These are phyloP conservation scores for Aspergillus spinulosporus DNA, from an alignment of 2,329 filamentous ascomycete species.

Conservation along the genomic window DNA sequence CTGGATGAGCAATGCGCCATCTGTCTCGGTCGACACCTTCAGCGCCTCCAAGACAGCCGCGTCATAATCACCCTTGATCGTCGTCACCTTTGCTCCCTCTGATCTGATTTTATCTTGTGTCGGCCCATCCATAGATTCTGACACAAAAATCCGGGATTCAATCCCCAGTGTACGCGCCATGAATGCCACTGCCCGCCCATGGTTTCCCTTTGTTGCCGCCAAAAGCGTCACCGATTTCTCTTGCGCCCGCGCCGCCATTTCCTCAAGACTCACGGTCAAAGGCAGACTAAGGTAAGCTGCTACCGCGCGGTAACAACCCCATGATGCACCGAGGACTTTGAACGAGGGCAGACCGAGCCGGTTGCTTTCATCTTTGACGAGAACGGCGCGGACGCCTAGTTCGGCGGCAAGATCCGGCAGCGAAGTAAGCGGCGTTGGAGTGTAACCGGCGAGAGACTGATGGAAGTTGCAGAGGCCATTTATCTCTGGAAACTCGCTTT, in stretches of 20 bases:
- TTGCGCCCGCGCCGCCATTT: constrained; percentile 41
- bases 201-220: constrained; percentile 74
- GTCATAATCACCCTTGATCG: constrained; percentile 64
- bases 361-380: constrained; percentile 70
- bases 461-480: constrained; percentile 52
- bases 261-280: constrained; percentile 45
- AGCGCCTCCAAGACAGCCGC: constrained; percentile 56
- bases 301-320: constrained; percentile 65
- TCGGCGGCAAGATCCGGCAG: constrained; percentile 58
- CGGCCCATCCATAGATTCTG: constrained; percentile 55
- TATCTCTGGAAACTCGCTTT: constrained; percentile 10
- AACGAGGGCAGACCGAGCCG: constrained; percentile 72
- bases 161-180: constrained; percentile 65
- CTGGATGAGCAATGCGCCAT: constrained; percentile 60
- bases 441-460: constrained; percentile 57
- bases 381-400: constrained; percentile 58
- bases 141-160: constrained; percentile 62
- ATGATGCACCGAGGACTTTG: constrained; percentile 79
- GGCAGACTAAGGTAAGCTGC: constrained; percentile 47
- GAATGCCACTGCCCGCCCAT: constrained; percentile 69
- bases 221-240: constrained; percentile 49
- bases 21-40: constrained; percentile 36
- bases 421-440: constrained; percentile 55
- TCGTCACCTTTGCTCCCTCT: constrained; percentile 63
- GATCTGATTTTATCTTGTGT: constrained; percentile 57